phyloP scores from a whole-genome alignment of 495 filamentous ascomycete species.

The Penicillium pancosmium region DNA sequence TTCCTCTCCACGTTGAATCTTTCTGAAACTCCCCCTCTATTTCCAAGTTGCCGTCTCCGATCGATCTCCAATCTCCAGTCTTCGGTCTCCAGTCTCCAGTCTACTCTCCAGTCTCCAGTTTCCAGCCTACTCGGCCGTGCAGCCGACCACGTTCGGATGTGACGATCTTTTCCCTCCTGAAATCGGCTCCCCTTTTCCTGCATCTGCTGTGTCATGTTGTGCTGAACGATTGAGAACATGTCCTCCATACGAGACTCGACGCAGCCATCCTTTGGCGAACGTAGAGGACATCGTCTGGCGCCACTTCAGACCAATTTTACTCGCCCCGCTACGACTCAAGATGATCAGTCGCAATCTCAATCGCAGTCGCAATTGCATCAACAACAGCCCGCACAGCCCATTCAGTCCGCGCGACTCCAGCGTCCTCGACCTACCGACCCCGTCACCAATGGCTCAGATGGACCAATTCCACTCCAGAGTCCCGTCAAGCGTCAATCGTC shows the following conservation, averaged over 20 bases:
- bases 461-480: constrained; percentile 38
- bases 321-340: constrained; percentile 28
- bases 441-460: constrained; percentile 29
- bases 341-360: background rate
- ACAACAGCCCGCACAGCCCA: constrained; percentile 9
- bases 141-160: constrained; percentile 26
- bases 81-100: background rate
- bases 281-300: constrained; percentile 40
- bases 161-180: constrained; percentile 30
- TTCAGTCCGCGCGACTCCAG: constrained; percentile 24
- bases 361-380: background rate
- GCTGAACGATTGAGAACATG: constrained; percentile 13
- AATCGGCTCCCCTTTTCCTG: constrained; percentile 24
- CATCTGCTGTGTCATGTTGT: constrained; percentile 10
- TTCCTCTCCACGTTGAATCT: no score
- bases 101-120: background rate
- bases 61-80: constrained; percentile 2
- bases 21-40: constrained; percentile 14
- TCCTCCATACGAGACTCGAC: constrained; percentile 12
- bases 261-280: constrained; percentile 40
- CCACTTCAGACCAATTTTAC: constrained; percentile 48
- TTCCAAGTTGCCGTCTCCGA: constrained; percentile 3
- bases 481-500: constrained; percentile 43
- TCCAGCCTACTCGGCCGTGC: constrained; percentile 17
- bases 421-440: constrained; percentile 45